A percentile compares a stretch with the other conserved stretches of the same genome.
These are phyloP conservation scores for Raffaelea albimanens DNA, from an alignment of 2,329 filamentous ascomycete genomes.

Conservation along the genomic window DNA sequence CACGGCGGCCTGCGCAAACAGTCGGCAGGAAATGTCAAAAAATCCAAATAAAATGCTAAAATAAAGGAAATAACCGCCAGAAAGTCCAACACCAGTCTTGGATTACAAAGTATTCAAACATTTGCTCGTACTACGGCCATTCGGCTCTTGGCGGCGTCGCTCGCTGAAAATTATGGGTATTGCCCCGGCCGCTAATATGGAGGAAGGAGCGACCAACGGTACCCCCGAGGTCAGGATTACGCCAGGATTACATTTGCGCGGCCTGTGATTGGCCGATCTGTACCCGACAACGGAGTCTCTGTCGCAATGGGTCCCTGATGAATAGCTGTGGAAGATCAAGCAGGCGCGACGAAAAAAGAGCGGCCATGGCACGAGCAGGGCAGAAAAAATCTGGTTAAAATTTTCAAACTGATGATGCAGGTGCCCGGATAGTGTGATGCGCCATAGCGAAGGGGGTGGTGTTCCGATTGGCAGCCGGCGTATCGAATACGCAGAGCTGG, in stretches of 20 bases:
- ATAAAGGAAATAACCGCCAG: too few relatives aligned
- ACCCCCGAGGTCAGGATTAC: not conserved
- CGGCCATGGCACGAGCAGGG: not conserved
- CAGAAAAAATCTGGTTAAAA: not conserved
- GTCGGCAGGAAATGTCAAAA: too few relatives aligned
- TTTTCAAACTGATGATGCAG: not conserved
- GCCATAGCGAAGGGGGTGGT: too few relatives aligned
- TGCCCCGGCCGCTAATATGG: too few relatives aligned
- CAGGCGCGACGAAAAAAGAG: not conserved
- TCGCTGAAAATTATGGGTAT: too few relatives aligned
- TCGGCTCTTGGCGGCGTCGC: too few relatives aligned
- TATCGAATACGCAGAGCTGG: too few relatives aligned
- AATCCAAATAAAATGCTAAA: too few relatives aligned
- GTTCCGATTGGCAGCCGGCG: too few relatives aligned
- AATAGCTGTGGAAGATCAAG: not conserved
- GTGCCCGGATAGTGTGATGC: too few relatives aligned
- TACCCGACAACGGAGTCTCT: constrained; percentile 4
- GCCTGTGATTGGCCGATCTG: not conserved
- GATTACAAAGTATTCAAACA: not conserved
- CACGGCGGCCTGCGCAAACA: too few relatives aligned
- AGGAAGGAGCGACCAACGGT: not conserved
- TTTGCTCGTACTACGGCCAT: not conserved
- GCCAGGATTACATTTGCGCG: constrained; percentile 3
- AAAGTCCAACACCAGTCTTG: too few relatives aligned
- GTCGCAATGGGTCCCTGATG: not conserved